Conservation (phyloP, 805 yeast genomes). For the Zygotorulaspora danielsina region DNA sequence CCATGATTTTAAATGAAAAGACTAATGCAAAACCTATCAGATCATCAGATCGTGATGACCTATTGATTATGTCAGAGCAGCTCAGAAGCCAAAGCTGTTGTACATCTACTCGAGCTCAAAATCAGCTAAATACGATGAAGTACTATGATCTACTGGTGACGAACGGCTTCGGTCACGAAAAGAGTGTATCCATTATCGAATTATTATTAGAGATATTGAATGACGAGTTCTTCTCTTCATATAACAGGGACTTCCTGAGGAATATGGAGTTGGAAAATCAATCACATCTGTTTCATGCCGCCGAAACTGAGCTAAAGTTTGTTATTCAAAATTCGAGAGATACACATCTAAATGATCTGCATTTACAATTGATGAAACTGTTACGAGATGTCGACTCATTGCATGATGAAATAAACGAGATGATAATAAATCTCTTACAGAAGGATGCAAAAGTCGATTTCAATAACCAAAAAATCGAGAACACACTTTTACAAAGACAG, state of each 20-base stretch:
- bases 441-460: slow-evolving; percentile 80
- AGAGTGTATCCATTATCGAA: slow-evolving; percentile 24
- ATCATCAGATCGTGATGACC: slow-evolving; percentile 11
- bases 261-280: slow-evolving; percentile 79
- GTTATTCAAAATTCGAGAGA: slow-evolving; percentile 74
- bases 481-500: slow-evolving; percentile 66
- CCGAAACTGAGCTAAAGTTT: slow-evolving; percentile 77
- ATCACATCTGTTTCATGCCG: slow-evolving; percentile 83
- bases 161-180: slow-evolving; percentile 24
- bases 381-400: slow-evolving; percentile 69
- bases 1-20: slow-evolving; percentile 5
- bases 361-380: slow-evolving; percentile 60
- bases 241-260: slow-evolving; percentile 33
- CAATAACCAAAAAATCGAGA: slow-evolving; percentile 81
- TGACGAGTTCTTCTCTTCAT: slow-evolving; percentile 42
- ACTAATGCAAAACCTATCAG: background rate
- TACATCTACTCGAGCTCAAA: slow-evolving; percentile 30
- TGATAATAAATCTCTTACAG: slow-evolving; percentile 51
- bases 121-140: slow-evolving; percentile 30
- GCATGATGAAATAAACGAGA: slow-evolving; percentile 70
- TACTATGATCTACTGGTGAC: slow-evolving; percentile 18
- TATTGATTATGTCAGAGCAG: slow-evolving; percentile 31
- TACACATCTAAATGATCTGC: slow-evolving; percentile 59
- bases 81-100: slow-evolving; percentile 12
- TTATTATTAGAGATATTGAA: slow-evolving; percentile 37